Base-by-base conservation (phyloP, 1,284 basidiomycete species). In the Salmacisia buchloeana region DNA sequence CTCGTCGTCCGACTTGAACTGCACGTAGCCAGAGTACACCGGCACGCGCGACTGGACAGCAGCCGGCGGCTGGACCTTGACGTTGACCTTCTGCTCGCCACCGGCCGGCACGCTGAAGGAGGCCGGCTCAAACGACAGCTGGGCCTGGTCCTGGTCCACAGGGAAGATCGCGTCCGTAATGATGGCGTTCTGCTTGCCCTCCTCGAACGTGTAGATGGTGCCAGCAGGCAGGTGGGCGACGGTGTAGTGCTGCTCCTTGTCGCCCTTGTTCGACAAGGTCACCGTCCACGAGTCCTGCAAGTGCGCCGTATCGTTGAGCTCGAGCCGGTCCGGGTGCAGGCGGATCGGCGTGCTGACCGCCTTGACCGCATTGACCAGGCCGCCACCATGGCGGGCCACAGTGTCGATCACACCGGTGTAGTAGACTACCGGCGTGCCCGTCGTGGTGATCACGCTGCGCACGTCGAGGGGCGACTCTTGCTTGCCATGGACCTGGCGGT, bases 231-330 rank as follows among this genome's bases (percentile, higher is more conserved):
- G 46, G 65, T 78, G 76, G 31, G 36, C 59, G 13, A 75, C 46
- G 29, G 54, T 71, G 64, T 76, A 78, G 15, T 63, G 60, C 34
- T 69, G 66, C 3, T 56, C 43, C 63, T 63, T 66, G 61, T 58
- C 68, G 46, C 72, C 73, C 2, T 62, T 59, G 65, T 80, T 80
- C 57, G 54, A 62, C 27, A 79, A 38, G 0, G 60, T 65, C 49
- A 78, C 67, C 21, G 67, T 70, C 52, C 68, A 65, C 15, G 68
- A 36, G 59, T 63, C 52, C 36, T 61, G 62, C 25, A 61, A 58
- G 57, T 56, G 82, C 82, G 76, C 83, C 1, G 88, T 89, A 76
- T 89, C 88, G 76, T 89, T 91, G 59, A 89, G 80, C 63, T 86
- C 78, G 29, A 89, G 79, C 74, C 87, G 84, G 3, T 84, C 82